Base-by-base conservation (phyloP, 2,329 filamentous ascomycete species). In the Albophoma yamanashiensis region DNA sequence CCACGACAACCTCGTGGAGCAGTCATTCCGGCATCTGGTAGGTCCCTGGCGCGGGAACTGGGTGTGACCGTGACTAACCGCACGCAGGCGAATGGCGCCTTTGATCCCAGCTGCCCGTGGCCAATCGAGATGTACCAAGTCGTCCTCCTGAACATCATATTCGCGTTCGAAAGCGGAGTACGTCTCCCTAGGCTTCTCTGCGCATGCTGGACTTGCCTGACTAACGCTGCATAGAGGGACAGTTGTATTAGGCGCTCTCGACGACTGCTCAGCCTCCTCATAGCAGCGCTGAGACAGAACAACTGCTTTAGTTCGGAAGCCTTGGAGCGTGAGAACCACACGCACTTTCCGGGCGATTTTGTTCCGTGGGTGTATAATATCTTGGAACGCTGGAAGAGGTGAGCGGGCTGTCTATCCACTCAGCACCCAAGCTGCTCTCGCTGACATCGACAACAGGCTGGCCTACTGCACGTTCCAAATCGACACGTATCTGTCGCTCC, bases 141-240 rank as follows among this genome's bases (percentile, higher is more conserved):
- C 0, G 67, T 73, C 4, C 61, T 76, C 4, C 59, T 77, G 3
- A 74, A 75, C 36, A 70, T 77, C 1, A 67, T 76, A 1, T 78
- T 78, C 59, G 72, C 71, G 0, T 69, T 77, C 12, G 71, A 75
- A 27, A 67, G 67, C 1, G 73, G 73, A 4, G 73, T 74, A 58
- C 12, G 71, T 60, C 22, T 39, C 42, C 63, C 59, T 9, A 58
- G 2, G 9, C 50, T 9, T 17, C 6, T 25, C 15, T 15, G 17
- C 0, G 3, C 4, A 1, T 45, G 20, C 7, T 9, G 14, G 4
- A 12, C 0, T 20, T 17, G 31, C 14, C 2, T 4, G 0, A 64
- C 59, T 59, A 12, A 66, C 57, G 43, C 22, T 3, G 2, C 20
- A 2, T 5, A 76, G 74, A 68, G 67, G 3, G 68, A 73, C 14